Percentiles rank a stretch among this genome's conserved stretches.
phyloP scores from a whole-genome alignment of 345 rosid genomes.

The Eucalyptus albens region DNA sequence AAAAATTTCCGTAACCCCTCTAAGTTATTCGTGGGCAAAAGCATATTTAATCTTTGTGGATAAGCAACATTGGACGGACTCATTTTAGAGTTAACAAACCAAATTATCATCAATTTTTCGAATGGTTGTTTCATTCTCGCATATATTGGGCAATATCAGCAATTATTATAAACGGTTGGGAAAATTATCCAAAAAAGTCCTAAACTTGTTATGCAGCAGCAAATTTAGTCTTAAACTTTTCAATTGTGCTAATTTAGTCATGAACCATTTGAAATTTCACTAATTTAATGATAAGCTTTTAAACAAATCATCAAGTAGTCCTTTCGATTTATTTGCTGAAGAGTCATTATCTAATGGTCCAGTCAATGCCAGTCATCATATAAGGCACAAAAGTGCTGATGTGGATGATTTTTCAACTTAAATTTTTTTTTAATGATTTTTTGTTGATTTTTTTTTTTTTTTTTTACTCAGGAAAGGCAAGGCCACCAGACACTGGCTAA shows the following conservation, averaged over 20 bases:
- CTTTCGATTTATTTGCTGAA: fast-evolving
- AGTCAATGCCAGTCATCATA: fast-evolving
- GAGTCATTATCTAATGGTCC: no score
- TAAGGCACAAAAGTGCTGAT: fast-evolving
- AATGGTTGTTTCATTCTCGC: background rate
- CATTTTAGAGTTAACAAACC: background rate
- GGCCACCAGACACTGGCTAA: fast-evolving
- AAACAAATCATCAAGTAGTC: no score
- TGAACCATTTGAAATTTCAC: no score
- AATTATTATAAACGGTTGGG: fast-evolving
- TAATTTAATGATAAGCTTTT: no score
- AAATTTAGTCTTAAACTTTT: fast-evolving
- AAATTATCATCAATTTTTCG: background rate
- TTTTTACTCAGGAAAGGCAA: fast-evolving
- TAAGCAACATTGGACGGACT: background rate
- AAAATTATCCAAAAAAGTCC: no score
- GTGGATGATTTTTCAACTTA: no score
- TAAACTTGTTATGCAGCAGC: fast-evolving
- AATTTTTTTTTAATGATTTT: no score
- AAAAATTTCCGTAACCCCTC: background rate
- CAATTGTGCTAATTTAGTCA: no score
- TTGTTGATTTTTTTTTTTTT: no score
- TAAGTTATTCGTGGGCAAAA: background rate
- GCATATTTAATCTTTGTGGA: background rate
- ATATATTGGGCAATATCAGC: background rate